Evolutionary conservation across 2,329 filamentous ascomycete species (phyloP), one percentile per base, ranked within the genome.

Genomic region (Chrysosporium keratinophilum): DNA sequence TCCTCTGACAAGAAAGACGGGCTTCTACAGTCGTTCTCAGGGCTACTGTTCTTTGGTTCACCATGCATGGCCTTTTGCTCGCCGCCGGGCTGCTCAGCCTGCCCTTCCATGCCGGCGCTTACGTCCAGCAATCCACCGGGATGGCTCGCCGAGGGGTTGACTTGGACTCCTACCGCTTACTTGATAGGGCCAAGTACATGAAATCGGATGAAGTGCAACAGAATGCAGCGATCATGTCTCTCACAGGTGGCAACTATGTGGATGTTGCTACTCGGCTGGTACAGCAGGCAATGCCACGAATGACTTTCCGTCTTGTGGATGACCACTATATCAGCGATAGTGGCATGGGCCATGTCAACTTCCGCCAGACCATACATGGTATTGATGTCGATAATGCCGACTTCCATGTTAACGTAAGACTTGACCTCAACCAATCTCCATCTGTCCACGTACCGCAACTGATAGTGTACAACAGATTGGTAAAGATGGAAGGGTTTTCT

Each of bases 351-450:
- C 56, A 57, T n/a, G 52, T 57, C 20, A 35, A 53, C 49, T 53
- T 57, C 52, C 48, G 50, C 42, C 56, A 57, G 45, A 57, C 56
- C 6, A 20, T 49, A 31, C 52, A 57, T 20, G 56, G 52, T 1
- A 34, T 57, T 17, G 56, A 57, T 33, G 39, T 57, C 19, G 56
- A 55, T 40, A 57, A 57, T 39, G 52, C 52, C 34, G 56, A 57
- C 20, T 55, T 57, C 52, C 55, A 57, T 50, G 56, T 57, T 39
- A 57, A 57, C 49, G 56, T 57, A 53, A 55, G 56, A 15, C 28
- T 43, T 7, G 31, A 7, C 9, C 14, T 35, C 33, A 23, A 20
- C 34, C 7, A 3, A 28, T 28, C 7, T 28, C 23, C 23, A 28
- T 28, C 12, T 31, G 12, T 6, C 4, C 17, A 19, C 19, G 23